Conservation (phyloP, 176 grass and related monocot species). For the Themeda triandra region DNA sequence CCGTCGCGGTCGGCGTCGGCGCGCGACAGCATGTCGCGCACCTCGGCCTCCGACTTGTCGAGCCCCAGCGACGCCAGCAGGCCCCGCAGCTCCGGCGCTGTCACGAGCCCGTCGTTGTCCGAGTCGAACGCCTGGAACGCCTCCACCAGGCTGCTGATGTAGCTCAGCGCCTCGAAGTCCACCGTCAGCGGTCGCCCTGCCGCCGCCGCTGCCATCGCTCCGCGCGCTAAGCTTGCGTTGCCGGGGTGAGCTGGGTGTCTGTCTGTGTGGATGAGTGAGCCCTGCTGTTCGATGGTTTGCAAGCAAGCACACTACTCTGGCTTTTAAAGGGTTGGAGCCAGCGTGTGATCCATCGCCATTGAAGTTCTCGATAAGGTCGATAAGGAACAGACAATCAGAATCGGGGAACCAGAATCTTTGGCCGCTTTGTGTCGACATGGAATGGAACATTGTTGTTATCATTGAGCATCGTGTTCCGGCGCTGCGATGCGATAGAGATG, state of each 20-base stretch:
- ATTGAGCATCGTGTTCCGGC: slow-evolving; percentile 50
- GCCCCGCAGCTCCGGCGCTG: slow-evolving; percentile 49
- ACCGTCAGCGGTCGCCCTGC: slow-evolving; percentile 25
- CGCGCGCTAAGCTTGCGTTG: too few species aligned
- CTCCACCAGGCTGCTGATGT: slow-evolving; percentile 79
- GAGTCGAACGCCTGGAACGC: slow-evolving; percentile 90
- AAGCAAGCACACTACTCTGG: too few species aligned
- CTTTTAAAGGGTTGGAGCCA: background rate
- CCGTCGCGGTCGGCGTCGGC: slow-evolving; percentile 57
- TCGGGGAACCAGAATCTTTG: slow-evolving; percentile 38
- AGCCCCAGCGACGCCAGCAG: slow-evolving; percentile 73
- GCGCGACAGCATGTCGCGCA: slow-evolving; percentile 58
- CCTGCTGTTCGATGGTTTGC: background rate
- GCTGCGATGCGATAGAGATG: background rate
- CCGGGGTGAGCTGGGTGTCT: background rate
- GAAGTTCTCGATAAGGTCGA: background rate
- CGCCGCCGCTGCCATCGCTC: background rate
- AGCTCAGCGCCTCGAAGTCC: slow-evolving; percentile 74
- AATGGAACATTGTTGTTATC: slow-evolving; percentile 20
- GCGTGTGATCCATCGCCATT: background rate
- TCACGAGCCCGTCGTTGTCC: slow-evolving; percentile 66
- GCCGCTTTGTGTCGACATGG: slow-evolving; percentile 70
- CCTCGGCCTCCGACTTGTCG: slow-evolving; percentile 44
- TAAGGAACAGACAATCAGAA: slow-evolving; percentile 44
- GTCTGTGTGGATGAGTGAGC: background rate